Conservation (phyloP, 2,329 filamentous ascomycete genomes). For the Fusarium praegraminearum region DNA sequence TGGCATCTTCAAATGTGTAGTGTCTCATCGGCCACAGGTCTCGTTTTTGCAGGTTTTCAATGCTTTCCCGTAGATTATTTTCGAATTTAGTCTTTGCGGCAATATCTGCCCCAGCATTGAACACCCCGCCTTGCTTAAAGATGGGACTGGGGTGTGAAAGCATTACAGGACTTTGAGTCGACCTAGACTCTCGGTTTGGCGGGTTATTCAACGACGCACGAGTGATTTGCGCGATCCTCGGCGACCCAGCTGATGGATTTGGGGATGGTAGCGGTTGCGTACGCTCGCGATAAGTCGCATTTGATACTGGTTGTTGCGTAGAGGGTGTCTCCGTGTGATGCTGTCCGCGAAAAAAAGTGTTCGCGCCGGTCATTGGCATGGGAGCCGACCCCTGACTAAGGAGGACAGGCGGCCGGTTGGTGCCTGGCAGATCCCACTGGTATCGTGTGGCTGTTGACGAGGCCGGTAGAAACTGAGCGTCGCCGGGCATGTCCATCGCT, state of each 20-base stretch:
- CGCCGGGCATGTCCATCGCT: constrained; percentile 23
- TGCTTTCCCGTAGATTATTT: constrained; percentile 17
- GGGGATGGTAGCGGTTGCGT: not conserved
- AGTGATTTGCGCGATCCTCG: not conserved
- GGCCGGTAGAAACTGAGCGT: not conserved
- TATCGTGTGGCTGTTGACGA: not conserved
- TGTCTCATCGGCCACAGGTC: constrained; percentile 7
- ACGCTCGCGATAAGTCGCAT: not conserved
- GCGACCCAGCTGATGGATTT: not conserved
- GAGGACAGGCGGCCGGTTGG: constrained; percentile 5
- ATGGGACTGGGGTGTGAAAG: not conserved
- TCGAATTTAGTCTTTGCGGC: constrained; percentile 47
- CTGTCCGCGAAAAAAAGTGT: constrained; percentile 53
- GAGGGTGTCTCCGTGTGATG: not conserved
- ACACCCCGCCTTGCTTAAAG: constrained; percentile 39
- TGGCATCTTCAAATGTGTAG: constrained; percentile 19
- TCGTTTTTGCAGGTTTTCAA: constrained; percentile 30
- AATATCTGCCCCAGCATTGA: constrained; percentile 39
- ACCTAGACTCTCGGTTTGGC: not conserved
- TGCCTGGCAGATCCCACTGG: not conserved
- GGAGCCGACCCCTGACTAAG: constrained; percentile 37
- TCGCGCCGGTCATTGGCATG: constrained; percentile 52
- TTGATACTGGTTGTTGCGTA: not conserved
- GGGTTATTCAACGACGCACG: not conserved
- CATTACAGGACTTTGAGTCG: not conserved